Evolutionary conservation across 2,329 filamentous ascomycete species (phyloP).

Genomic region (Aspergillus sp.): DNA sequence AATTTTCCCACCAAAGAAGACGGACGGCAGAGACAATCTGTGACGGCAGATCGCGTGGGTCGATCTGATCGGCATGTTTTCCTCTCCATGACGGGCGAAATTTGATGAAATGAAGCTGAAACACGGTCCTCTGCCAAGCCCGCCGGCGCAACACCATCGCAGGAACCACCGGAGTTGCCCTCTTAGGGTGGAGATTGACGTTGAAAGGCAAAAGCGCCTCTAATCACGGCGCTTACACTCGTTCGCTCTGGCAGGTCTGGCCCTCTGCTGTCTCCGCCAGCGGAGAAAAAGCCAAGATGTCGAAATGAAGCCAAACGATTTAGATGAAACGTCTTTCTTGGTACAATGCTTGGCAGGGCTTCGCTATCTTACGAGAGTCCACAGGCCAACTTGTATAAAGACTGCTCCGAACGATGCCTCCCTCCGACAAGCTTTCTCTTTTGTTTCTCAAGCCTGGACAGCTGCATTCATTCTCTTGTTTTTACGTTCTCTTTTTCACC

Average conservation of each 20-base stretch:
- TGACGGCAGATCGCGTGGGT: background rate
- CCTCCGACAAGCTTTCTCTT: background rate
- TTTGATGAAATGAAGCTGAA: background rate
- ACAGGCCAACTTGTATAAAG: slow-evolving; percentile 1
- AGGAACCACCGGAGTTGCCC: background rate
- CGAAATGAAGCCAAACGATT: slow-evolving; percentile 2
- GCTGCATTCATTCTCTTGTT: slow-evolving; percentile 8
- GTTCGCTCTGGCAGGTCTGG: background rate
- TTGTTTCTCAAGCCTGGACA: slow-evolving; percentile 7
- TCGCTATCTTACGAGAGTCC: slow-evolving; percentile 4
- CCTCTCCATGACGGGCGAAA: background rate
- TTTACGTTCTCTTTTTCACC: slow-evolving; percentile 5
- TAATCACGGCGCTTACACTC: too few species aligned
- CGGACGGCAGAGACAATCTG: background rate
- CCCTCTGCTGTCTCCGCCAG: background rate
- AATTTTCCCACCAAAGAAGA: background rate
- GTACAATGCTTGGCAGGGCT: slow-evolving; percentile 8
- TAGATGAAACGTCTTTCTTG: slow-evolving; percentile 7
- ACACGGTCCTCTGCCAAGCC: background rate
- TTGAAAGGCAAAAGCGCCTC: too few species aligned
- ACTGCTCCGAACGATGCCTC: background rate
- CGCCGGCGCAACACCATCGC: background rate
- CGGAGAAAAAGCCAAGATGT: background rate
- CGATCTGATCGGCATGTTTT: background rate
- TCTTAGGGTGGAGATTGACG: too few species aligned